These are phyloP conservation scores for Ascochyta pisi DNA, from an alignment of 2,329 filamentous ascomycete genomes.

Conservation along the genomic window DNA sequence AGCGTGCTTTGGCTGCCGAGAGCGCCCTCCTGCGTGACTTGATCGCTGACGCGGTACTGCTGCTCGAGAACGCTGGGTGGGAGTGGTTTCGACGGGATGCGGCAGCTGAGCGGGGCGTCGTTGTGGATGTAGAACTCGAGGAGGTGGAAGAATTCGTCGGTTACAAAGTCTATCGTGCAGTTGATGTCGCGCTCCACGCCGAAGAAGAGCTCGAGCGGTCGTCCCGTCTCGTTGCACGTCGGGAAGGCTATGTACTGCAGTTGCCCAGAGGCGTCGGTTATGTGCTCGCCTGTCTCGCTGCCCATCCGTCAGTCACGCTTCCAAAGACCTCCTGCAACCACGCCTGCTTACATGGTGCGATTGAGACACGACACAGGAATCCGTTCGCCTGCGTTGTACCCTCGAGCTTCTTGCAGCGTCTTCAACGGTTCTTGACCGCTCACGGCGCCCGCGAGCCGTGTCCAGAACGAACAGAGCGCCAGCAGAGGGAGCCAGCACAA, in stretches of 20 bases:
- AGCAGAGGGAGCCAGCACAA: conserved; percentile 31
- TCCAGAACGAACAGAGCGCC: conserved; percentile 40
- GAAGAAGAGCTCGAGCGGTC: conserved; percentile 84
- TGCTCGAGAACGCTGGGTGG: conserved; percentile 45
- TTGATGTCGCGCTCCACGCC: conserved; percentile 81
- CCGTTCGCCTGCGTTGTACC: conserved; percentile 57
- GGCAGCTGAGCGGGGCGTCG: conserved; percentile 91
- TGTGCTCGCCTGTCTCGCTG: conserved; percentile 88
- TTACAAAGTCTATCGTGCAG: conserved; percentile 79
- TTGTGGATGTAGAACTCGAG: conserved; percentile 98
- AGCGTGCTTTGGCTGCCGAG: conserved; percentile 42
- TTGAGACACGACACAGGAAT: conserved; percentile 62
- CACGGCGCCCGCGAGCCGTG: conserved; percentile 47
- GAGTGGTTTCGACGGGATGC: conserved; percentile 79
- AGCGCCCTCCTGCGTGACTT: conserved; percentile 51
- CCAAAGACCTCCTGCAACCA: too few species aligned
- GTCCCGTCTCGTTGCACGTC: conserved; percentile 83
- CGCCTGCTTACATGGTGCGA: conserved; percentile 55
- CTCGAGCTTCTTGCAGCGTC: conserved; percentile 42
- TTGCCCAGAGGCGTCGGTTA: conserved; percentile 79
- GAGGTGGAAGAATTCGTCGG: conserved; percentile 82
- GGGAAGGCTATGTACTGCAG: conserved; percentile 93
- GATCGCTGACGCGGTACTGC: conserved; percentile 42
- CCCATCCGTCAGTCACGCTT: conserved; percentile 7
- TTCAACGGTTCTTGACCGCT: conserved; percentile 53